Percentiles rank a stretch among this genome's conserved stretches.
These are phyloP conservation scores for Talaromyces sp. DNA, from an alignment of 2,329 filamentous ascomycete genomes.

Conservation along the genomic window DNA sequence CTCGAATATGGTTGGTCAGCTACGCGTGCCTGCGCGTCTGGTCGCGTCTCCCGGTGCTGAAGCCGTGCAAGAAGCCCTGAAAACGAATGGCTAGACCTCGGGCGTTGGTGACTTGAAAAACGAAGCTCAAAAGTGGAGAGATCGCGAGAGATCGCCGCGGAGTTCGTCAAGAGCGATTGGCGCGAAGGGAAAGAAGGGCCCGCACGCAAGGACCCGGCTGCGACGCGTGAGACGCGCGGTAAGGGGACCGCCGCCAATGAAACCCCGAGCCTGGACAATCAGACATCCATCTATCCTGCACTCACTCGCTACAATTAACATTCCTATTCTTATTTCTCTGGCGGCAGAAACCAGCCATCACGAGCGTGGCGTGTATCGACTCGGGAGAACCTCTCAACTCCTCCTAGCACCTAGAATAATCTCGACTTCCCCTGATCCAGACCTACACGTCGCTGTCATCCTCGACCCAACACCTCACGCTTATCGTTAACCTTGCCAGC, in stretches of 20 bases:
- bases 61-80: too few species aligned
- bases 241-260: not conserved
- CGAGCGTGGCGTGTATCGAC: not conserved
- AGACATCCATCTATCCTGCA: not conserved
- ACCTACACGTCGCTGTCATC: not conserved
- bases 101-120: too few species aligned
- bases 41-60: too few species aligned
- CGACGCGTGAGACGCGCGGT: constrained; percentile 10
- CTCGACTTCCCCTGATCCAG: not conserved
- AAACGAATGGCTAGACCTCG: too few species aligned
- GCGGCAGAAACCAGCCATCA: not conserved
- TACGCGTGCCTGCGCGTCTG: too few species aligned
- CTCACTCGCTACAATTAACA: not conserved
- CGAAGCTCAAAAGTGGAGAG: too few species aligned
- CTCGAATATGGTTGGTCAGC: too few species aligned
- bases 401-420: not conserved
- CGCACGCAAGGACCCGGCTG: not conserved
- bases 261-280: not conserved
- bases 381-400: not conserved
- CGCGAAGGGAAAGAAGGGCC: not conserved
- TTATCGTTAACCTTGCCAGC: not conserved
- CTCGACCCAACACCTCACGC: not conserved
- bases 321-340: not conserved
- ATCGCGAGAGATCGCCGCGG: too few species aligned
- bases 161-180: not conserved